Conservation (phyloP, 2,329 filamentous ascomycete species). For the Botryotinia calthae region DNA sequence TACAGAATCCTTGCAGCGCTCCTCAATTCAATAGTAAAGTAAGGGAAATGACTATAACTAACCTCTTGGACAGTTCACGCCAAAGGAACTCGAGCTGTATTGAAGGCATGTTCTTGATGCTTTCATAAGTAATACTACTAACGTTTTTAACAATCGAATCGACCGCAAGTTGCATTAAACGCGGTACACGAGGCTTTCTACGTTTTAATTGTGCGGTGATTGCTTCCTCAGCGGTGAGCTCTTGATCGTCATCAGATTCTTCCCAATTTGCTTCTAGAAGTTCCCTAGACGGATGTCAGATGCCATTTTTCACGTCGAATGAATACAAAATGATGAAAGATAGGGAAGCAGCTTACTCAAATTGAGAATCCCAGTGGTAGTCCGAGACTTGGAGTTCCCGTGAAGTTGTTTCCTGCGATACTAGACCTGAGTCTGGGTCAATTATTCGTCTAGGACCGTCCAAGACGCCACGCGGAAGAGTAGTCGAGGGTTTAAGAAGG, state of each 20-base stretch:
- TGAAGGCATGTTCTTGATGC: neutral
- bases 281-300: neutral
- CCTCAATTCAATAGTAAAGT: neutral
- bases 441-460: neutral
- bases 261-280: neutral
- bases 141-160: neutral
- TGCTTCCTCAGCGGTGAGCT: neutral
- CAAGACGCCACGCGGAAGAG: neutral
- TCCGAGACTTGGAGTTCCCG: slow-evolving; percentile 1
- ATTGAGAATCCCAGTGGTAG: neutral
- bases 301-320: neutral
- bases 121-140: neutral
- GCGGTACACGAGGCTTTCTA: neutral
- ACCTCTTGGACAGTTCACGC: slow-evolving; percentile 7
- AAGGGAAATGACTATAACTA: neutral
- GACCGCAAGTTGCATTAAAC: neutral
- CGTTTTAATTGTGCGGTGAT: neutral
- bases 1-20: too few species aligned
- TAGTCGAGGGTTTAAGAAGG: neutral
- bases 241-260: neutral
- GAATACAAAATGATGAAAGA: neutral
- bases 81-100: neutral
- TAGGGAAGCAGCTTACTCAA: neutral
- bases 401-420: neutral
- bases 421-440: neutral